Percentiles rank a stretch among this genome's conserved stretches.
phyloP scores from a whole-genome alignment of 2,329 filamentous ascomycete genomes.

The Alternaria gansuensis region DNA sequence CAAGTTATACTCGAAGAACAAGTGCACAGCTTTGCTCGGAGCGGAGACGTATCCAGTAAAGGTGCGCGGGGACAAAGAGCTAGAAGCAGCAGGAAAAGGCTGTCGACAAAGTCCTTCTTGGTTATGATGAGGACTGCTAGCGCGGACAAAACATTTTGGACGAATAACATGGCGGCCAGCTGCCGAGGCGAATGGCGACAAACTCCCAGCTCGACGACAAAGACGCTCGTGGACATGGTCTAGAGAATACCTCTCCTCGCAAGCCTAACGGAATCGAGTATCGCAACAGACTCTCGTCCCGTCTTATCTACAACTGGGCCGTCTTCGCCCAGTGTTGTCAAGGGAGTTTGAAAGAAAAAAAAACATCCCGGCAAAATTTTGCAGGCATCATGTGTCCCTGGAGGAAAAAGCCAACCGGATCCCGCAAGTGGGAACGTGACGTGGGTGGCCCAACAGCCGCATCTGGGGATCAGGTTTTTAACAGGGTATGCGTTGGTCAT shows the following conservation, averaged over 20 bases:
- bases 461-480: slow-evolving; percentile 7
- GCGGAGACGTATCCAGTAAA: slow-evolving; percentile 30
- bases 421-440: slow-evolving; percentile 5
- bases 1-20: slow-evolving; percentile 13
- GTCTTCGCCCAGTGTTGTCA: neutral
- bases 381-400: slow-evolving; percentile 15
- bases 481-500: neutral
- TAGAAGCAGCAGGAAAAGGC: slow-evolving; percentile 34
- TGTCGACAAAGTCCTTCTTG: slow-evolving; percentile 24
- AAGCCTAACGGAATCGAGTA: slow-evolving; percentile 30
- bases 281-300: neutral
- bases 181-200: slow-evolving; percentile 33
- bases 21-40: slow-evolving; percentile 25
- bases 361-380: slow-evolving; percentile 1
- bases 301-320: neutral
- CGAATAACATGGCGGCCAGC: slow-evolving; percentile 32
- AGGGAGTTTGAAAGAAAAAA: neutral
- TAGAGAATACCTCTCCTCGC: slow-evolving; percentile 15
- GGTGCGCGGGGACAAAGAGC: slow-evolving; percentile 34
- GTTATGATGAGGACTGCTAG: slow-evolving; percentile 26
- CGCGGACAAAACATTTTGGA: slow-evolving; percentile 21
- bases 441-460: slow-evolving; percentile 7
- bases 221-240: slow-evolving; percentile 9
- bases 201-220: slow-evolving; percentile 20
- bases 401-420: slow-evolving; percentile 1